A percentile compares a stretch with the other conserved stretches of the same genome.
Conservation (phyloP, 495 filamentous ascomycete species). For the Hypoxylon fuscum region DNA sequence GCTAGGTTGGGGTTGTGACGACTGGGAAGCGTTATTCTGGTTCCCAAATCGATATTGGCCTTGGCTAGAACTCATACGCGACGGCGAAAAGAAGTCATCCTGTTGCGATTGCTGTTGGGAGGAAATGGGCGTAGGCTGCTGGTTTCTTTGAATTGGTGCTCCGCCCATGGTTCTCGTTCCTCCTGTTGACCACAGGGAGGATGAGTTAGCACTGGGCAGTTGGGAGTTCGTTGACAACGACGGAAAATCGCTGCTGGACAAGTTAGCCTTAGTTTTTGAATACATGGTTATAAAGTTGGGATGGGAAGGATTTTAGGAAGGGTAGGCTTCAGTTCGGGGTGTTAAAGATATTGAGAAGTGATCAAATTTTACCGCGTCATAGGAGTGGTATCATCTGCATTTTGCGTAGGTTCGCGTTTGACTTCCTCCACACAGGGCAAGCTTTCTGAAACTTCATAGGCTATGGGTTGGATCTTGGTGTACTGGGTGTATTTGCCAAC, state of each 20-base stretch:
- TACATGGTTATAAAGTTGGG: conserved; percentile 1
- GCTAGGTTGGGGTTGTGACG: conserved; percentile 70
- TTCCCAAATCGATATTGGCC: conserved; percentile 66
- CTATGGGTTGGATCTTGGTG: too few relatives aligned
- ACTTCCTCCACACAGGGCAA: too few relatives aligned
- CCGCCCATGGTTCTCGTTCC: conserved; percentile 57
- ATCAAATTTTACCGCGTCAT: conserved; percentile 27
- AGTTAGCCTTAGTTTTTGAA: conserved; percentile 24
- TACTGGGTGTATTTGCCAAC: conserved; percentile 45
- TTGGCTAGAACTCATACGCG: conserved; percentile 65
- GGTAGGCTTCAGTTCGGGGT: neutral
- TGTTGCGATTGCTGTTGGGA: conserved; percentile 65
- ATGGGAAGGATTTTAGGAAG: neutral
- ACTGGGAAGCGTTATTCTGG: conserved; percentile 63
- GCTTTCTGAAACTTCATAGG: too few relatives aligned
- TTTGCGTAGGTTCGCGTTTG: too few relatives aligned
- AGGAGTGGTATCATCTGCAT: too few relatives aligned
- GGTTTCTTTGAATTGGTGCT: conserved; percentile 70
- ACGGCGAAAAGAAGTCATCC: conserved; percentile 67
- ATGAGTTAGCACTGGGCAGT: conserved; percentile 58
- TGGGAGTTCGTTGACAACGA: conserved; percentile 75
- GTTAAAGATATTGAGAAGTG: neutral
- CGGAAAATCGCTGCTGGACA: conserved; percentile 76
- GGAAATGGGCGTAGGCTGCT: conserved; percentile 63
- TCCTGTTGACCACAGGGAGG: conserved; percentile 69